These are phyloP conservation scores for Sclerotinia nivalis DNA, from an alignment of 2,329 filamentous ascomycete genomes.

Conservation along the genomic window DNA sequence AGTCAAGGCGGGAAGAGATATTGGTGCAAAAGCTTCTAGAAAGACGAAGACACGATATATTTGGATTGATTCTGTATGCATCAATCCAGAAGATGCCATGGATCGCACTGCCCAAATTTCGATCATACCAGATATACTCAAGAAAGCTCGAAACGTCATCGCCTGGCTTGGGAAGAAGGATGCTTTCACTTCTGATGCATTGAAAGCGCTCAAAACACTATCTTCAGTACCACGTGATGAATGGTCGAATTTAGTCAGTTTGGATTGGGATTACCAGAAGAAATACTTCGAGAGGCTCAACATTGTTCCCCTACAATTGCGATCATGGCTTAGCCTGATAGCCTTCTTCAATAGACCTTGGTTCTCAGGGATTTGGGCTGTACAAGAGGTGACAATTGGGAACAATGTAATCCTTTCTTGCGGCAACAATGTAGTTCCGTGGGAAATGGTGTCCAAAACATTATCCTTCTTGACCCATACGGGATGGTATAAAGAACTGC, in stretches of 20 bases:
- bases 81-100: slow-evolving; percentile 24
- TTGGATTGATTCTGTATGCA: slow-evolving; percentile 28
- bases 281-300: neutral
- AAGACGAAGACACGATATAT: slow-evolving; percentile 10
- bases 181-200: slow-evolving; percentile 13
- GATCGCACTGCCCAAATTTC: slow-evolving; percentile 26
- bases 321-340: slow-evolving; percentile 11
- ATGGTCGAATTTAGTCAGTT: slow-evolving; percentile 2
- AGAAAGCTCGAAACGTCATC: slow-evolving; percentile 21
- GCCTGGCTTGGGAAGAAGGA: slow-evolving; percentile 27
- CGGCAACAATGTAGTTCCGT: neutral
- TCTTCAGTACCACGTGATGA: slow-evolving; percentile 13
- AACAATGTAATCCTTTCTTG: slow-evolving; percentile 9
- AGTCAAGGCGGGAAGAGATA: neutral
- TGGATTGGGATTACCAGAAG: slow-evolving; percentile 8
- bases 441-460: slow-evolving; percentile 2
- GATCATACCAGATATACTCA: slow-evolving; percentile 26
- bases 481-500: slow-evolving; percentile 6
- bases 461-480: slow-evolving; percentile 10
- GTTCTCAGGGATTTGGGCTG: slow-evolving; percentile 14
- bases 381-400: slow-evolving; percentile 12
- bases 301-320: neutral
- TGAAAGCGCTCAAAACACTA: slow-evolving; percentile 5
- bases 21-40: neutral
- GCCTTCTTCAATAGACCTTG: slow-evolving; percentile 20